phyloP scores from a whole-genome alignment of 2,329 filamentous ascomycete species.

The Cercospora sp. region DNA sequence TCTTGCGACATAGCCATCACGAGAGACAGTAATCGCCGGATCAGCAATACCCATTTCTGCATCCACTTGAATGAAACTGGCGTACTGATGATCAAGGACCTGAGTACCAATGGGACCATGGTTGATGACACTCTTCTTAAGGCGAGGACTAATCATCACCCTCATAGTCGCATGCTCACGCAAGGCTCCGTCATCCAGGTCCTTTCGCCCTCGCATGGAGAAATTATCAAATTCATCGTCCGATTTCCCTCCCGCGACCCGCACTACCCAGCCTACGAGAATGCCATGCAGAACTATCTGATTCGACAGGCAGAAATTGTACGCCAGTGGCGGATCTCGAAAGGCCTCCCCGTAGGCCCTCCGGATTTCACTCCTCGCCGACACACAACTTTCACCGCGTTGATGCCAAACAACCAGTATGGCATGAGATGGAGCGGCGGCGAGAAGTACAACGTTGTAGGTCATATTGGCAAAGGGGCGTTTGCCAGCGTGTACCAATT shows the following conservation, averaged over 20 bases:
- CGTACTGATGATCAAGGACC: slow-evolving; percentile 87
- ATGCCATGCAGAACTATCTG: slow-evolving; percentile 70
- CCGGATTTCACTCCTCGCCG: slow-evolving; percentile 13
- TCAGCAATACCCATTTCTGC: slow-evolving; percentile 95
- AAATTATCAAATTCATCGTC: slow-evolving; percentile 79
- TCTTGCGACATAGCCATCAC: slow-evolving; percentile 72
- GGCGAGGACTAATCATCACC: slow-evolving; percentile 46
- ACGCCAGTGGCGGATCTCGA: slow-evolving; percentile 13
- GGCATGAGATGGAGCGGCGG: slow-evolving; percentile 82
- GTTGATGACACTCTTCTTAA: slow-evolving; percentile 73
- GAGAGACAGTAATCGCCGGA: slow-evolving; percentile 66
- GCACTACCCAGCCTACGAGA: slow-evolving; percentile 64
- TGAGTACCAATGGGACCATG: slow-evolving; percentile 92
- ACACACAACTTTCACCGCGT: slow-evolving; percentile 26
- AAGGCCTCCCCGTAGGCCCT: slow-evolving; percentile 12
- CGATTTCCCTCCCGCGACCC: slow-evolving; percentile 74
- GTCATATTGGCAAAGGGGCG: slow-evolving; percentile 83
- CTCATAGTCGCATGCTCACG: slow-evolving; percentile 63
- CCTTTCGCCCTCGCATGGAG: slow-evolving; percentile 51
- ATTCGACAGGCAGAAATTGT: slow-evolving; percentile 36
- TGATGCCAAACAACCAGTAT: slow-evolving; percentile 44
- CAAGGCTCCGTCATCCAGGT: slow-evolving; percentile 75
- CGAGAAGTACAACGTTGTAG: slow-evolving; percentile 77
- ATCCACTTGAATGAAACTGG: slow-evolving; percentile 87
- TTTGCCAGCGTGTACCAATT: slow-evolving; percentile 94